Conservation (phyloP, 345 rosid species). For the Pugionium cornutum region DNA sequence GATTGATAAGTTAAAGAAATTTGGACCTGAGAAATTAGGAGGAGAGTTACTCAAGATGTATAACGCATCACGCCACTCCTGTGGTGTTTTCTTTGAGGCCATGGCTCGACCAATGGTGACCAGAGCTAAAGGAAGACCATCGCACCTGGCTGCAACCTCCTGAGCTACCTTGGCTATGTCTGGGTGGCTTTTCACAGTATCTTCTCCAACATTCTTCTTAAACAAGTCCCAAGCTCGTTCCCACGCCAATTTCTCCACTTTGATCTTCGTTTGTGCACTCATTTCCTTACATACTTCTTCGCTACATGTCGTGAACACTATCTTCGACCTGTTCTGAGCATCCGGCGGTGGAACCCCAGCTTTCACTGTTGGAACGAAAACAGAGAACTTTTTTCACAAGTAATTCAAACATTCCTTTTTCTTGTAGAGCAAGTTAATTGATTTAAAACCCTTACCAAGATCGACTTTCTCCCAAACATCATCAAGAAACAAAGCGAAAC, state of each 20-base stretch:
- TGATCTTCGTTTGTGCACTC: background rate
- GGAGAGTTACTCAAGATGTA: constrained; percentile 41
- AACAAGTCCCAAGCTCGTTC: constrained; percentile 44
- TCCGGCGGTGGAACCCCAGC: constrained; percentile 39
- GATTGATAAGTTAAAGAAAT: background rate
- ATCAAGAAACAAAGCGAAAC: constrained; percentile 37
- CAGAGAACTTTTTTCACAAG: background rate
- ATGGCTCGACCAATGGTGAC: constrained; percentile 42
- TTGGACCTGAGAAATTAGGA: constrained; percentile 42
- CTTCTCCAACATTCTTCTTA: constrained; percentile 39
- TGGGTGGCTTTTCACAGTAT: constrained; percentile 33
- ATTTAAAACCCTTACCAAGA: constrained; percentile 30
- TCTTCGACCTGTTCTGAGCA: constrained; percentile 30
- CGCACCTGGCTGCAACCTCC: constrained; percentile 35
- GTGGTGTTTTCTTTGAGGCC: constrained; percentile 5
- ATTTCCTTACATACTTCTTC: constrained; percentile 42
- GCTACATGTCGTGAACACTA: constrained; percentile 38
- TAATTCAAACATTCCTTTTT: too few relatives aligned
- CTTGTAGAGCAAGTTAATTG: background rate
- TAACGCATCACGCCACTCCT: constrained; percentile 41
- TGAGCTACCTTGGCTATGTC: constrained; percentile 39
- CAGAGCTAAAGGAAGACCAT: constrained; percentile 43
- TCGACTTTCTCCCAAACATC: constrained; percentile 20
- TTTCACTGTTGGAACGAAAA: background rate
- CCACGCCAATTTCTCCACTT: constrained; percentile 36